Evolutionary conservation across 1,139 yeast genomes (phyloP).

Genomic region (Meyerozyma sp.): DNA sequence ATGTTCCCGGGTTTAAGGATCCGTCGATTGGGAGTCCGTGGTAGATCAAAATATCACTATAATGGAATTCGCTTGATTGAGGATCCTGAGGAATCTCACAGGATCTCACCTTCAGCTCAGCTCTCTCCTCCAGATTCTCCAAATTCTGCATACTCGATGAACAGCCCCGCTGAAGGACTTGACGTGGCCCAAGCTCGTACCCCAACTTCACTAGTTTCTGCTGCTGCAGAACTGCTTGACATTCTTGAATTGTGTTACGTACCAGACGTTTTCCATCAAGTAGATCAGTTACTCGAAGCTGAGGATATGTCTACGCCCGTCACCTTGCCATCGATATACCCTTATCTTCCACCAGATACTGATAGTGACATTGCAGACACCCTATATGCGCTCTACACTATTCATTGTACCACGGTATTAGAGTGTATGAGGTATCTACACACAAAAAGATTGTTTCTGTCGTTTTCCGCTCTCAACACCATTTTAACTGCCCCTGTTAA

Average conservation of each 20-base stretch:
- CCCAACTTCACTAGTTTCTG: neutral
- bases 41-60: slow-evolving; percentile 86
- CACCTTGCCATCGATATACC: slow-evolving; percentile 47
- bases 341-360: slow-evolving; percentile 42
- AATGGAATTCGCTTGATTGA: slow-evolving; percentile 72
- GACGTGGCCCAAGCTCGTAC: neutral
- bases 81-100: slow-evolving; percentile 22
- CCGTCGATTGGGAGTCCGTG: slow-evolving; percentile 81
- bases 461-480: slow-evolving; percentile 51
- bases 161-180: neutral
- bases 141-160: neutral
- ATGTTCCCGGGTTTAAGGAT: slow-evolving; percentile 74
- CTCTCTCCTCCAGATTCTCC: slow-evolving; percentile 3
- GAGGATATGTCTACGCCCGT: slow-evolving; percentile 27
- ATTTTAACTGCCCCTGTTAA: slow-evolving; percentile 63
- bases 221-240: slow-evolving; percentile 1
- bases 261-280: slow-evolving; percentile 31
- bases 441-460: slow-evolving; percentile 51
- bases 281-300: slow-evolving; percentile 17
- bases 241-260: slow-evolving; percentile 22
- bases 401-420: slow-evolving; percentile 58
- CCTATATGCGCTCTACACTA: slow-evolving; percentile 53
- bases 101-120: slow-evolving; percentile 5
- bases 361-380: slow-evolving; percentile 62
- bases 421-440: slow-evolving; percentile 68